Base-by-base conservation (phyloP, 2,329 filamentous ascomycete species). In the Colletotrichum camelliae region DNA sequence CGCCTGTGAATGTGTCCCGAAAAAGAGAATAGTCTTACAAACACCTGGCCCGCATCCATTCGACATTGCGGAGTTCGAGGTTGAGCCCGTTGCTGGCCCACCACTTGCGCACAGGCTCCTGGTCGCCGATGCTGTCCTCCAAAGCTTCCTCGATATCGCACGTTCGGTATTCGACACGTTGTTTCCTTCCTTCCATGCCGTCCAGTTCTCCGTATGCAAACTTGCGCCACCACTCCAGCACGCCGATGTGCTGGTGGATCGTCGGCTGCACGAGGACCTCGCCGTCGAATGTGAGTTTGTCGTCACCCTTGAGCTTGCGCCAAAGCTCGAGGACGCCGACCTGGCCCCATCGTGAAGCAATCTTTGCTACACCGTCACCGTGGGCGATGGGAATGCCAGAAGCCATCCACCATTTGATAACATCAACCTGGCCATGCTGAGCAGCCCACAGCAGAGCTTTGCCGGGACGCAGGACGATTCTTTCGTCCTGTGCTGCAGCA, bases 61-160 rank as follows among this genome's bases (percentile, higher is more conserved):
- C 95, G 78, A 94, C 95, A 55, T 95, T 96, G 5, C 94, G 93
- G 55, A 97, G 88, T 2, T 95, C 94, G 68, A 97, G 84, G 81
- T 97, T 96, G 77, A 97, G 86, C 0, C 95, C 95, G 79, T 97
- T 96, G 78, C 89, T 87, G 29, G 94, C 94, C 96, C 96, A 98
- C 96, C 96, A 98, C 77, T 90, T 89, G 72, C 95, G 88, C 21
- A 98, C 95, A 48, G 90, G 90, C 78, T 93, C 91, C 77, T 95
- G 94, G 70, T 94, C 93, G 10, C 91, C 91, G 66, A 96, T 91
- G 27, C 95, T 95, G 82, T 98, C 96, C 83, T 98, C 96, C 52
- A 98, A 89, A 1, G 96, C 96, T 85, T 98, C 96, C 83, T 98
- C 96, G 77, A 98, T 97, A 83, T 98, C 96, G 83, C 96, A 98